Percentiles rank a stretch among this genome's conserved stretches.
Evolutionary conservation across 78 protist genomes (phyloP).

Genomic region (Cavenderia fasciculata): DNA sequence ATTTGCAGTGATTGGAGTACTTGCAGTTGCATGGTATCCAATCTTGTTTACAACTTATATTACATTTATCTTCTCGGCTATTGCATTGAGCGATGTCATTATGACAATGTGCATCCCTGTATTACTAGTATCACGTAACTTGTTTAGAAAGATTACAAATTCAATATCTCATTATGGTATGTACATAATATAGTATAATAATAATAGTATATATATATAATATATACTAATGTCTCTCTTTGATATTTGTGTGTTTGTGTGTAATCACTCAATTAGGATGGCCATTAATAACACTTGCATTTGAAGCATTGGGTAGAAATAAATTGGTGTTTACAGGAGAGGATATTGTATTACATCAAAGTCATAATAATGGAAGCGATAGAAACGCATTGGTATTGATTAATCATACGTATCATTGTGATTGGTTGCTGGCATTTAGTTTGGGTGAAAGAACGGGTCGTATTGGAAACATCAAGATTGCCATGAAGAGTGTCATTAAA

Average conservation of each 20-base stretch:
- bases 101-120: constrained; percentile 53
- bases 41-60: constrained; percentile 7
- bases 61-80: constrained; percentile 26
- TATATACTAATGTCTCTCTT: background rate
- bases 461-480: constrained; percentile 64
- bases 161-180: constrained; percentile 15
- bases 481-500: constrained; percentile 57
- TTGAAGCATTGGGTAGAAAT: constrained; percentile 59
- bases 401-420: constrained; percentile 59
- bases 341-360: background rate
- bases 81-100: constrained; percentile 54
- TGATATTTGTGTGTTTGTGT: too few species aligned
- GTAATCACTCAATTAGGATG: constrained; percentile 30
- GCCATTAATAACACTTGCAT: constrained; percentile 69
- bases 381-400: constrained; percentile 44
- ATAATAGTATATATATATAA: background rate
- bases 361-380: background rate
- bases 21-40: background rate
- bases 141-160: constrained; percentile 41
- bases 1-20: background rate
- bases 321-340: constrained; percentile 50
- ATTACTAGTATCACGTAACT: background rate
- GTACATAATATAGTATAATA: background rate
- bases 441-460: constrained; percentile 52
- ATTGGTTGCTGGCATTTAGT: constrained; percentile 58